These are phyloP conservation scores for Aureobasidium uvarum DNA, from an alignment of 2,329 filamentous ascomycete species.

Conservation along the genomic window DNA sequence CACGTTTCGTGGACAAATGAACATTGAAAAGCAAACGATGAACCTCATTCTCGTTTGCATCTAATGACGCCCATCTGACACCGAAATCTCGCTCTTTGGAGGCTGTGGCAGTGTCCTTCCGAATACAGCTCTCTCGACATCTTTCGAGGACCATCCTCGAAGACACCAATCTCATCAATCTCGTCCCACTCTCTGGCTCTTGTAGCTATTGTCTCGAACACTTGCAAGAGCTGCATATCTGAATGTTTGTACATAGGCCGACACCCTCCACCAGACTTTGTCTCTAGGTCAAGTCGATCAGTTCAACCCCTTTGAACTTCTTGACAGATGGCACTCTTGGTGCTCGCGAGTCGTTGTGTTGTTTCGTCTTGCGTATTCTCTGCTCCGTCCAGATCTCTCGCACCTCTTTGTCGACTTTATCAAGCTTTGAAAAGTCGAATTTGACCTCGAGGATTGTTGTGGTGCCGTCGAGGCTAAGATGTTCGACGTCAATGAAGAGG, in stretches of 20 bases:
- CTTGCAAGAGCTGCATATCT: too few species aligned
- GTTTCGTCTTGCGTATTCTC: background rate
- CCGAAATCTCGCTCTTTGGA: background rate
- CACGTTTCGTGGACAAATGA: too few species aligned
- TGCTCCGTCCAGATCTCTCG: background rate
- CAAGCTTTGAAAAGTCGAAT: background rate
- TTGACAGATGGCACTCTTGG: background rate
- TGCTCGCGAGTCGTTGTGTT: background rate
- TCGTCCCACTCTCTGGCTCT: background rate
- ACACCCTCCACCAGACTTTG: background rate
- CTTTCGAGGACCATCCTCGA: background rate
- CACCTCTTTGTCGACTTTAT: background rate
- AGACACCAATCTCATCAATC: background rate
- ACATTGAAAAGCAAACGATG: background rate
- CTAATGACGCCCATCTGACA: background rate
- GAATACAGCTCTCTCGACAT: background rate
- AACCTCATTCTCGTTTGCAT: background rate
- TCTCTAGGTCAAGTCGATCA: conserved; percentile 1
- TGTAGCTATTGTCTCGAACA: background rate
- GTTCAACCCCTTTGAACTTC: background rate
- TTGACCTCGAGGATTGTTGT: background rate
- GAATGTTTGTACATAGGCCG: background rate
- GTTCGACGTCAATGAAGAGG: background rate
- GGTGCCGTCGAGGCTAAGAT: background rate
- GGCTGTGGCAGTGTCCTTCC: background rate